Percentiles rank a stretch among this genome's conserved stretches.
Conservation (phyloP, 2,329 filamentous ascomycete genomes). For the Phialophora macrospora region DNA sequence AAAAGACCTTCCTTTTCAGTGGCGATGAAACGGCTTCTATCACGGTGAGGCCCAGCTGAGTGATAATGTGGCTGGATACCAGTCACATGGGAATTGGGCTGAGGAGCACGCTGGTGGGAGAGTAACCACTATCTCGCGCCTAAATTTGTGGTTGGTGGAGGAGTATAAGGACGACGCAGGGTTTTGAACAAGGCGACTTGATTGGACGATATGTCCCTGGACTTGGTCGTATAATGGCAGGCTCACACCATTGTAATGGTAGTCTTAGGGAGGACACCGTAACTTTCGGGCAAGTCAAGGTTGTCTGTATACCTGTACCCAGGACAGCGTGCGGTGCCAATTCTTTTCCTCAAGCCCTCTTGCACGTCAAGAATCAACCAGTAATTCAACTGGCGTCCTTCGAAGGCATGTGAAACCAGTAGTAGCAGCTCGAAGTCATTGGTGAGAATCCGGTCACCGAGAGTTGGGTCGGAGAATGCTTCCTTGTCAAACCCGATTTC, state of each 20-base stretch:
- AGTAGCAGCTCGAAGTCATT: conserved; percentile 9
- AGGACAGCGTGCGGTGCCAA: conserved; percentile 2
- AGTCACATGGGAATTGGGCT: too few species aligned
- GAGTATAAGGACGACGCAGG: too few species aligned
- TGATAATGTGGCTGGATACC: too few species aligned
- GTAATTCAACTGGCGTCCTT: conserved; percentile 12
- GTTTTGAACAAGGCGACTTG: too few species aligned
- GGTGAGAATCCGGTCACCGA: conserved; percentile 3
- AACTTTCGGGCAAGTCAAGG: background rate
- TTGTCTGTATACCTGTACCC: conserved; percentile 4
- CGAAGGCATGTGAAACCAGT: conserved; percentile 9
- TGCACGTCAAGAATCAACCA: conserved; percentile 6
- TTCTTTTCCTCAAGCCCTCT: background rate
- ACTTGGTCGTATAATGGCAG: background rate
- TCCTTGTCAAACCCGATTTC: conserved; percentile 7
- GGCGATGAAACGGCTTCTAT: too few species aligned
- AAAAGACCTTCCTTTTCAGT: too few species aligned
- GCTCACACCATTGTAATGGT: conserved; percentile 11
- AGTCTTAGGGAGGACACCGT: background rate
- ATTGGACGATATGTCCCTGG: too few species aligned
- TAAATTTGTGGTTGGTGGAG: too few species aligned
- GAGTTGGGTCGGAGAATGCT: conserved; percentile 10
- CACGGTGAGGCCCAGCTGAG: too few species aligned
- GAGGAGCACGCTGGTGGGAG: too few species aligned
- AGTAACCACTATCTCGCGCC: too few species aligned